Evolutionary conservation across 352 stramenopile species (phyloP), one percentile per base, ranked within the genome.

Genomic region (Pythium phragmitis): DNA sequence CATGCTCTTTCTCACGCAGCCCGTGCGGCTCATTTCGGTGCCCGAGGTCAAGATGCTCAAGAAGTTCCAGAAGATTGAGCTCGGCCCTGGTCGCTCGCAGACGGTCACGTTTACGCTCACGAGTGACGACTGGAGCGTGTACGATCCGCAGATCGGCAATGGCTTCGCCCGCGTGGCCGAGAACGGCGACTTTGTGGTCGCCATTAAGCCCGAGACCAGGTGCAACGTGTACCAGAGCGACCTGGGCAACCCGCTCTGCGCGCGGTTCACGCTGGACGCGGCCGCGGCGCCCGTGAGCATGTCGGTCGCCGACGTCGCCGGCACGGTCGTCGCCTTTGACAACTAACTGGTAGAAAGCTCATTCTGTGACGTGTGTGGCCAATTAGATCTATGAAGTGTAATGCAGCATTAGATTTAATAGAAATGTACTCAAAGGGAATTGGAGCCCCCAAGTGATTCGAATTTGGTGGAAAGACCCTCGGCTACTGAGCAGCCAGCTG

Each of bases 11-110:
- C 42, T 76, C 59, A 63, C 57, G 57, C 57, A 63, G 57, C 23
- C 57, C 26, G 47, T 65, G 57, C 57, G 47, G 57, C 46, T 65
- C 57, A 36, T 33, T 65, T 70, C 79, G 23, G 75, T 87, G 13
- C 86, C 86, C 1, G 83, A 91, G 60, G 74, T 74, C 50, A 93
- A 92, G 63, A 51, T 88, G 61, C 79, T 95, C 30, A 90, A 89
- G 69, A 71, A 75, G 13, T 92, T 93, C 60, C 47, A 74, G 39
- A 93, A 92, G 72, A 60, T 94, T 33, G 65, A 74, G 12, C 56
- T 87, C 14, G 46, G 67, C 11, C 47, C 73, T 0, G 72, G 68
- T 16, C 46, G 69, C 17, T 77, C 63, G 9, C 68, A 56, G 34
- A 37, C 58, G 1, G 79, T 91, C 16, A 55, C 57, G 48, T 89